Evolutionary conservation across 495 filamentous ascomycete genomes (phyloP).

Genomic region (Aspergillus kassunensis): DNA sequence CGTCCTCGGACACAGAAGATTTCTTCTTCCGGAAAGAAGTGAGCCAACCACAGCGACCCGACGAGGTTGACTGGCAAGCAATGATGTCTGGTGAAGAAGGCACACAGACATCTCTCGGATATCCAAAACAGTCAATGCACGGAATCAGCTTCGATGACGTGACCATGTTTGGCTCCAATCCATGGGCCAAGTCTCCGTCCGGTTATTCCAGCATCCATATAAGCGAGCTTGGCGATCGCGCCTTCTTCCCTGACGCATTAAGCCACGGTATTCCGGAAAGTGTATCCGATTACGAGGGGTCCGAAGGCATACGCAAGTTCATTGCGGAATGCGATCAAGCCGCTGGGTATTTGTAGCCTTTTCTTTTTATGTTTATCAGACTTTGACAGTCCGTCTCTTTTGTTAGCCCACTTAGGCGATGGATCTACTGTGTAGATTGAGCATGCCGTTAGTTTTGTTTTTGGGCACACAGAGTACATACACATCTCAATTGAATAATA

Average conservation of each 20-base stretch:
- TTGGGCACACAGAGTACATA: too few species aligned
- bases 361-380: background rate
- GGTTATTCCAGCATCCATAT: conserved; percentile 52
- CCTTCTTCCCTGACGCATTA: conserved; percentile 36
- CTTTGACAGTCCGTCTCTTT: conserved; percentile 23
- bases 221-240: conserved; percentile 48
- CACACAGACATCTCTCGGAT: conserved; percentile 23
- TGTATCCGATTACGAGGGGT: conserved; percentile 64
- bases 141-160: conserved; percentile 45
- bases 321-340: conserved; percentile 78
- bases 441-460: too few species aligned
- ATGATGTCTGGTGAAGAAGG: conserved; percentile 50
- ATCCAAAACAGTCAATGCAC: conserved; percentile 21
- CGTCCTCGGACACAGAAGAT: conserved; percentile 30
- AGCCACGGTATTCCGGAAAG: conserved; percentile 33
- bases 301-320: conserved; percentile 84
- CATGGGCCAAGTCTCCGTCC: conserved; percentile 47
- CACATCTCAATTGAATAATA: too few species aligned
- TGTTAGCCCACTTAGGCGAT: conserved; percentile 9
- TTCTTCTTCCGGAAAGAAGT: conserved; percentile 31
- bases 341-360: conserved; percentile 18
- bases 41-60: conserved; percentile 22
- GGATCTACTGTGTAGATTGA: too few species aligned
- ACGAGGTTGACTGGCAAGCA: conserved; percentile 49
- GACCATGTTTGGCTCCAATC: conserved; percentile 43